Conservation (phyloP, 2,329 filamentous ascomycete species). For the Exophiala oligosperma region DNA sequence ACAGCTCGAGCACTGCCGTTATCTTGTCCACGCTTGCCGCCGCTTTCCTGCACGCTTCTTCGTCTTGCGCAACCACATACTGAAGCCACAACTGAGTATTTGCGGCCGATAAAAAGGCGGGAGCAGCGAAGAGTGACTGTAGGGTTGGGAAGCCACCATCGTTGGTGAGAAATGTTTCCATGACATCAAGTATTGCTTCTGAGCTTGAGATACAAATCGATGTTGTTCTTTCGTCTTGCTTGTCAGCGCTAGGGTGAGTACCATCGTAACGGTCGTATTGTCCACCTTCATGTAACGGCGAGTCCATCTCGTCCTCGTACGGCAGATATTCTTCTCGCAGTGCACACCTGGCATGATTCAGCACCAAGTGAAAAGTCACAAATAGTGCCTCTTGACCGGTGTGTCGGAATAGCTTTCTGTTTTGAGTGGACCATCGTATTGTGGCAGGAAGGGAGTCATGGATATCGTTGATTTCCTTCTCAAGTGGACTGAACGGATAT, state of each 20-base stretch:
- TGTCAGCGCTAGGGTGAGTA: background rate
- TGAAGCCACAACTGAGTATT: background rate
- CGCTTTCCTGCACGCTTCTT: background rate
- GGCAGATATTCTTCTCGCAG: slow-evolving; percentile 5
- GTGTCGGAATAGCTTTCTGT: slow-evolving; percentile 1
- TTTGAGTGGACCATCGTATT: slow-evolving; percentile 1
- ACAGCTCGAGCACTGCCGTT: background rate
- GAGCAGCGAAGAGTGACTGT: background rate
- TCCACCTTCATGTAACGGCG: too few relatives aligned
- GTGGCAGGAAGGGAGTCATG: background rate
- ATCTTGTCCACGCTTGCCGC: background rate
- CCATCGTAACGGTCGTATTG: too few relatives aligned
- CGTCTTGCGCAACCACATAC: background rate
- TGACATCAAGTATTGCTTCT: slow-evolving; percentile 1
- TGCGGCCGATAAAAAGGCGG: background rate
- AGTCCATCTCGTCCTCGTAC: background rate
- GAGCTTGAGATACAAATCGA: slow-evolving; percentile 4
- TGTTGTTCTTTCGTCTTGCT: background rate
- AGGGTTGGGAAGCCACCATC: background rate
- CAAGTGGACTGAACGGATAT: too few relatives aligned
- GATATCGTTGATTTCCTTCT: background rate
- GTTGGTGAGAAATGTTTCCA: background rate
- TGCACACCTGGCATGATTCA: slow-evolving; percentile 1
- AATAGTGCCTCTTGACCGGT: background rate
- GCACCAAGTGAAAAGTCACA: slow-evolving; percentile 3